Base-by-base conservation (phyloP, 2,329 filamentous ascomycete species). In the Neurospora sp. region DNA sequence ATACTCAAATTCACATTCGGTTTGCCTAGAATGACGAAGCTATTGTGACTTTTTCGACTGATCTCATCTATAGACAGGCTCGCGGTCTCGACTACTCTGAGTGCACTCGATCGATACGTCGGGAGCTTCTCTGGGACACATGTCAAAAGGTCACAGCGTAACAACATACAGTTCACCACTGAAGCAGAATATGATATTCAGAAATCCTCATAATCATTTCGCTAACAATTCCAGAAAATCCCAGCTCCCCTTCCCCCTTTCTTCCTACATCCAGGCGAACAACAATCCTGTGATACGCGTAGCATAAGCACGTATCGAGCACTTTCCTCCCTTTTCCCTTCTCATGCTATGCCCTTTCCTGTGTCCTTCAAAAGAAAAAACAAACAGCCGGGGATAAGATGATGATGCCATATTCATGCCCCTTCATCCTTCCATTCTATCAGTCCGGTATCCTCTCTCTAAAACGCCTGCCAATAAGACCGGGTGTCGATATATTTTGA, bases 201-300 rank as follows among this genome's bases (percentile, higher is more conserved):
- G 23, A 39, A 68, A 72, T 71, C 70, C 67, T 69, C 66, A 43
- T 70, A 70, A 71, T 71, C 70, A 72, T 74, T 72, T 68, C 70
- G 68, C 71, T 72, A 71, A 62, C 33, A 67, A 40, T 67, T 19
- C 66, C 67, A 66, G 19, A 68, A 66, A 71, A 70, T 39, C 23
- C 19, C 43, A 23, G 43, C 62, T 40, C 68, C 68, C 68, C 66
- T 62, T 69, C 39, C 40, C 70, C 69, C 70, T 62, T 52, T 62
- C 43, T 40, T 66, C 68, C 68, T 67, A 70, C 43, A 73, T 66
- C 68, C 72, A 73, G 72, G 73, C 73, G 73, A 71, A 71, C 72
- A 69, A 66, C 73, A 73, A 73, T 74, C 74, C 73, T 73, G 70
- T 72, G 70, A 71, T 68, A 68, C 70, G 70, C 66, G 66, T 69